Percentiles rank a stretch among this genome's conserved stretches.
These are phyloP conservation scores for Aquilaria malaccensis DNA, from an alignment of 345 rosid genomes.

Conservation along the genomic window DNA sequence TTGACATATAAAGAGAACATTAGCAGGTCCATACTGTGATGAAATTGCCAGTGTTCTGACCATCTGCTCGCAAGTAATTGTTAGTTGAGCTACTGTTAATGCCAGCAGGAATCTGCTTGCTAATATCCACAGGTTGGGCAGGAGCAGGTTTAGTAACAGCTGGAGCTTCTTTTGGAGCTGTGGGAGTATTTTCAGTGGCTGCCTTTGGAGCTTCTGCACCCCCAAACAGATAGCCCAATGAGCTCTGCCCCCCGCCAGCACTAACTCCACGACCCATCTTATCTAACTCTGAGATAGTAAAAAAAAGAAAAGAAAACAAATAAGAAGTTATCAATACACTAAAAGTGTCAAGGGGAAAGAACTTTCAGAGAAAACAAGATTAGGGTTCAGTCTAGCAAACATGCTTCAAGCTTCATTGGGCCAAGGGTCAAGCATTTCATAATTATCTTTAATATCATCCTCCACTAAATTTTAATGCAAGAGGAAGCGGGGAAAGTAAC, in stretches of 20 bases:
- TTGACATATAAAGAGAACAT: not conserved
- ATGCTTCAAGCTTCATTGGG: too few species aligned
- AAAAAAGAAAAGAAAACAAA: too few species aligned
- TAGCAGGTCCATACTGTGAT: conserved; percentile 41
- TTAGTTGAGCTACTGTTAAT: conserved; percentile 49
- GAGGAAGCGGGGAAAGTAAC: too few species aligned
- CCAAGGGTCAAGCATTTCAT: too few species aligned
- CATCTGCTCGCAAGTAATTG: conserved; percentile 74
- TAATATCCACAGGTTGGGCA: conserved; percentile 33
- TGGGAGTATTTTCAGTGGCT: conserved; percentile 20
- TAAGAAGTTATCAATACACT: too few species aligned
- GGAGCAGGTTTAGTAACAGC: conserved; percentile 30
- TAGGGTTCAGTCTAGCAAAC: too few species aligned
- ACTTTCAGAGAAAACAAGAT: too few species aligned
- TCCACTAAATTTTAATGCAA: too few species aligned
- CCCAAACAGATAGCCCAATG: conserved; percentile 77
- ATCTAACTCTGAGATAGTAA: not conserved
- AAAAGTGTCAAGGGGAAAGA: too few species aligned
- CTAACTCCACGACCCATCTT: conserved; percentile 80
- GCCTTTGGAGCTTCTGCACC: conserved; percentile 67
- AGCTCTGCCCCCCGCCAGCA: conserved; percentile 84
- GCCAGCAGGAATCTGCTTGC: conserved; percentile 64
- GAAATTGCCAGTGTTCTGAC: conserved; percentile 82
- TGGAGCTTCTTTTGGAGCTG: conserved; percentile 28
- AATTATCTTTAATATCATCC: too few species aligned